Evolutionary conservation across 176 grass and related monocot species (phyloP).

Genomic region (Thinopyrum elongatum): DNA sequence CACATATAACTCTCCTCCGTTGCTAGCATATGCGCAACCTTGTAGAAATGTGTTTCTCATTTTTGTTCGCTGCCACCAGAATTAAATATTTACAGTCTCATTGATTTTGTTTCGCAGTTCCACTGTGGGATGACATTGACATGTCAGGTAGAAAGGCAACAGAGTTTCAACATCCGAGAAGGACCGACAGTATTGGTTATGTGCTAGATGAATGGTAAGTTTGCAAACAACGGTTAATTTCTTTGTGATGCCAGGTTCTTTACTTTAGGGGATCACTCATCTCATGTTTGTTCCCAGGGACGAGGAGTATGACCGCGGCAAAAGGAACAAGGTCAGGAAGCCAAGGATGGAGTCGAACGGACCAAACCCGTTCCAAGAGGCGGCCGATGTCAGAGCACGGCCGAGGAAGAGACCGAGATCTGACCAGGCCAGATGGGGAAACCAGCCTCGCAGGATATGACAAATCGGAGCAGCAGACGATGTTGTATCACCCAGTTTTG

Average conservation of each 20-base stretch:
- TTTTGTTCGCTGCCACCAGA: background rate
- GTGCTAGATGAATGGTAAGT: slow-evolving; percentile 69
- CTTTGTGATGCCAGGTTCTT: background rate
- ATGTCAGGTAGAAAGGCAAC: slow-evolving; percentile 13
- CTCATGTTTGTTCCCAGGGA: slow-evolving; percentile 36
- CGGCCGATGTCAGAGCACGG: slow-evolving; percentile 36
- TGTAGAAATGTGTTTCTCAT: background rate
- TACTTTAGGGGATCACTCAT: background rate
- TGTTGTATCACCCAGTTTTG: slow-evolving; percentile 21
- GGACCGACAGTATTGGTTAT: slow-evolving; percentile 56
- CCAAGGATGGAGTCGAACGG: slow-evolving; percentile 30
- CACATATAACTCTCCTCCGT: background rate
- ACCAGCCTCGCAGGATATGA: slow-evolving; percentile 53
- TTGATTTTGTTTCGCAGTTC: slow-evolving; percentile 37
- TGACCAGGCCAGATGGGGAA: slow-evolving; percentile 29
- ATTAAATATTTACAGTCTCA: background rate
- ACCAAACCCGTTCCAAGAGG: slow-evolving; percentile 69
- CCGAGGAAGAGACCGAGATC: slow-evolving; percentile 43
- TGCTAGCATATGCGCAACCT: background rate
- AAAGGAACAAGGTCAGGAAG: slow-evolving; percentile 63
- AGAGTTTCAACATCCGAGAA: background rate
- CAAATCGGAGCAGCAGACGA: background rate
- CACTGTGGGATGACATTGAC: slow-evolving; percentile 46
- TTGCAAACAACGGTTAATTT: background rate
- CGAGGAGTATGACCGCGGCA: slow-evolving; percentile 68